Conservation (phyloP, 495 filamentous ascomycete genomes). For the Xylaria grammica region DNA sequence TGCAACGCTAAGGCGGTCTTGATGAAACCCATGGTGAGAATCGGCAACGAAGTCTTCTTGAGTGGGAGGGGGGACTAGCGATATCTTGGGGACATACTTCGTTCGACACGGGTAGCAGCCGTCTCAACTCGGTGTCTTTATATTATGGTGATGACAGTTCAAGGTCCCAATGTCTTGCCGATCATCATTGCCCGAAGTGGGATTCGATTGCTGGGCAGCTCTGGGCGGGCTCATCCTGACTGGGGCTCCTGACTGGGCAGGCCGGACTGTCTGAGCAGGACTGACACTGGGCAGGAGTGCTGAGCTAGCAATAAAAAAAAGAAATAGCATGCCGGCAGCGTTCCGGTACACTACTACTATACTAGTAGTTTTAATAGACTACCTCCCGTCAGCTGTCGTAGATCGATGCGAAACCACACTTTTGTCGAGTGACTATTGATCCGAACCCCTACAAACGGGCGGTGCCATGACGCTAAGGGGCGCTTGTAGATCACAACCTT, state of each 20-base stretch:
- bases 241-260: no score
- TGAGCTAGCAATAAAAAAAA: conserved; percentile 4
- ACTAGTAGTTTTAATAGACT: no score
- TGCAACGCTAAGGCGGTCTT: conserved; percentile 14
- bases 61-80: not conserved
- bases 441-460: not conserved
- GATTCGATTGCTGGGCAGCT: no score
- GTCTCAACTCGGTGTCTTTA: not conserved
- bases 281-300: no score
- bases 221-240: no score
- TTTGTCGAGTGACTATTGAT: conserved; percentile 9
- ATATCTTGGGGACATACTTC: not conserved
- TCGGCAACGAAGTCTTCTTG: not conserved
- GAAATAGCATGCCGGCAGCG: no score
- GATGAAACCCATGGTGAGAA: conserved; percentile 19
- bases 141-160: not conserved
- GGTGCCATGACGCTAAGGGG: not conserved
- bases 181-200: not conserved
- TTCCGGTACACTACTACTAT: no score
- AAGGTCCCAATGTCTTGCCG: not conserved
- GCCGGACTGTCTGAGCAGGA: no score
- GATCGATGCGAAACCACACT: not conserved
- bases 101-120: not conserved
- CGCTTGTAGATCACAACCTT: conserved; percentile 12
- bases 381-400: conserved; percentile 17